Percentiles rank a stretch among this genome's conserved stretches.
phyloP scores from a whole-genome alignment of 192 early-diverging fungal genomes.

The Backusella luteola region DNA sequence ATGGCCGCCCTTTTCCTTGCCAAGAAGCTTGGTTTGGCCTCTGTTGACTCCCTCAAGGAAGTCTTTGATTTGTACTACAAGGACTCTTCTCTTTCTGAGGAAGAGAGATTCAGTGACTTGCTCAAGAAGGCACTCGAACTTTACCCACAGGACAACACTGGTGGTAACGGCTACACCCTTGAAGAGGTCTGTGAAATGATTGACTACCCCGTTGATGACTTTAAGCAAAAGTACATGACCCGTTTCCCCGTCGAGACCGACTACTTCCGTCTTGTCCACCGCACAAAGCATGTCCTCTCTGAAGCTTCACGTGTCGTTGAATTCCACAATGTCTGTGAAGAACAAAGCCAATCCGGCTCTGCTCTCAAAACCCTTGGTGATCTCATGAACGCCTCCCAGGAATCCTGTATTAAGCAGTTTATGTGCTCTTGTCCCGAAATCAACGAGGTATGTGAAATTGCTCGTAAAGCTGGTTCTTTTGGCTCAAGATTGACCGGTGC shows the following conservation, averaged over 20 bases:
- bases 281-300: constrained; percentile 79
- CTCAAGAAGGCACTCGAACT: constrained; percentile 25
- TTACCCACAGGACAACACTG: constrained; percentile 32
- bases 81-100: constrained; percentile 19
- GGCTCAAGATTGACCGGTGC: constrained; percentile 91
- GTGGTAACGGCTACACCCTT: constrained; percentile 37
- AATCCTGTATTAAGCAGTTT: constrained; percentile 75
- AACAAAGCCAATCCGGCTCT: constrained; percentile 23
- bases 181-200: constrained; percentile 39
- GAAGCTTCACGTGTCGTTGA: constrained; percentile 79
- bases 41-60: constrained; percentile 39
- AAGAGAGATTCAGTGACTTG: constrained; percentile 29
- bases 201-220: constrained; percentile 27
- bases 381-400: constrained; percentile 89
- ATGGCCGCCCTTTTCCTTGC: constrained; percentile 69
- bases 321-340: constrained; percentile 61
- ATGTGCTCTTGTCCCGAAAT: constrained; percentile 83
- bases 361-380: constrained; percentile 57
- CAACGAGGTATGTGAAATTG: constrained; percentile 72
- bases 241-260: constrained; percentile 48
- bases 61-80: constrained; percentile 48
- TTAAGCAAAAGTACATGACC: constrained; percentile 37
- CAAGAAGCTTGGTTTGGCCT: constrained; percentile 41
- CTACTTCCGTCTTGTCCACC: constrained; percentile 68
- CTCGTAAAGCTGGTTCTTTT: constrained; percentile 63